Percentiles rank a stretch among this genome's conserved stretches.
Conservation (phyloP, 805 yeast species). For the Lachancea nothofagi region DNA sequence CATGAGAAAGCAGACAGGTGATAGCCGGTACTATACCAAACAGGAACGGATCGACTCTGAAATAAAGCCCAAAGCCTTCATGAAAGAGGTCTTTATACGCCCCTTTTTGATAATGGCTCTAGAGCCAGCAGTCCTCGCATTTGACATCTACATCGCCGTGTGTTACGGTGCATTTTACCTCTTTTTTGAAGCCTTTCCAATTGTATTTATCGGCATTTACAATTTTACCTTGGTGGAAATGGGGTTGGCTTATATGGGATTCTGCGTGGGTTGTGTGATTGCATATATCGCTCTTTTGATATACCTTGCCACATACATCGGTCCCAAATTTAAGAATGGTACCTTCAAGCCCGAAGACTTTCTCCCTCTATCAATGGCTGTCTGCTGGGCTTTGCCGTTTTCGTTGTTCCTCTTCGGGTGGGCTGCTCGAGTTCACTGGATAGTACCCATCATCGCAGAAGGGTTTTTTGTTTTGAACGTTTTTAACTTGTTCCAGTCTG, state of each 20-base stretch:
- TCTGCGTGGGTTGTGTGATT: constrained; percentile 41
- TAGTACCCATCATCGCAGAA: constrained; percentile 43
- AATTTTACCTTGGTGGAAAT: constrained; percentile 43
- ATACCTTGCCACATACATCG: constrained; percentile 25
- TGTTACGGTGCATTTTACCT: constrained; percentile 49
- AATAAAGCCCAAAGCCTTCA: constrained; percentile 18
- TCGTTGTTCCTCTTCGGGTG: constrained; percentile 48
- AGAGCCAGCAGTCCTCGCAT: constrained; percentile 55
- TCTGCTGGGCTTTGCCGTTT: constrained; percentile 38
- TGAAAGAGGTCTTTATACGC: constrained; percentile 37
- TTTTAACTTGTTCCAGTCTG: constrained; percentile 46
- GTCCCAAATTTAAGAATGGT: constrained; percentile 25
- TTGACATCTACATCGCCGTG: constrained; percentile 47
- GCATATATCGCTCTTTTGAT: constrained; percentile 33
- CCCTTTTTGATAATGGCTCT: constrained; percentile 44
- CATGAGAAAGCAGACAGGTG: constrained; percentile 46
- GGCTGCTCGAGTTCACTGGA: constrained; percentile 48
- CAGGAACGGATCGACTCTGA: constrained; percentile 35
- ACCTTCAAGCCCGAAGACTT: constrained; percentile 39
- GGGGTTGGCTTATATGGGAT: constrained; percentile 47
- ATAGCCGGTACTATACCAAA: constrained; percentile 37
- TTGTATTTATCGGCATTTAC: constrained; percentile 43
- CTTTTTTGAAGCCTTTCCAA: constrained; percentile 60
- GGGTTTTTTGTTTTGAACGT: constrained; percentile 37
- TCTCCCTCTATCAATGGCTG: constrained; percentile 38